Evolutionary conservation across 208 protist genomes (phyloP), one percentile per base, ranked within the genome.

Genomic region (Naegleria lovaniensis): DNA sequence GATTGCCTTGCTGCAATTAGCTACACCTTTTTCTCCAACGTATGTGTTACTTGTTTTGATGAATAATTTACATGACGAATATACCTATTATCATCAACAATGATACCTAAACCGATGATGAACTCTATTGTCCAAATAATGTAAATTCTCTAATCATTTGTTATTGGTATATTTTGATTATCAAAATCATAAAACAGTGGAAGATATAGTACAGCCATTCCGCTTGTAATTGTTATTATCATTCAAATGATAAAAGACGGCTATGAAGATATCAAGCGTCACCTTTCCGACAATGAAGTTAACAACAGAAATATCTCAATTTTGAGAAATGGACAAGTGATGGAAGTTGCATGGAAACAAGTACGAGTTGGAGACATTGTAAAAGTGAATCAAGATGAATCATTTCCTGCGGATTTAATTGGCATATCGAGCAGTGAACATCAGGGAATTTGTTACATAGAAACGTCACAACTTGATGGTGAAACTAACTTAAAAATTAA

Each of bases 21-120:
- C 39, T 5, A 59, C 51, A 11, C n/a, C n/a, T 25, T 76, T 89
- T 33, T 76, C 51, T n/a, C 86, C 86, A 19, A 91, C 40, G 93
- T 19, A 33, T 85, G 29, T 38, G 3, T 43, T 51, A 94, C 3
- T 16, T 58, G n/a, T n/a, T n/a, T n/a, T 36, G 16, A 93, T 33
- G 92, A 93, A 48, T n/a, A 94, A 29, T 93, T 79, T 15, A 90
- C 94, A 11, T 90, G 90, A 25, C 22, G 90, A 41, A 39, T 94
- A 9, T 93, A 93, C 90, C 90, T 89, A n/a, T 16, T n/a, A n/a
- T 39, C 36, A 40, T 88, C 36, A 19, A 85, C 16, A 19, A 85
- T 25, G n/a, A n/a, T n/a, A n/a, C n/a, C n/a, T n/a, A n/a, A n/a
- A n/a, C n/a, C n/a, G n/a, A n/a, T n/a, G n/a, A n/a, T n/a, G n/a